A percentile compares a stretch with the other conserved stretches of the same genome.
Evolutionary conservation across 179 eudicot species (phyloP).

Genomic region (Spergularia azorica): DNA sequence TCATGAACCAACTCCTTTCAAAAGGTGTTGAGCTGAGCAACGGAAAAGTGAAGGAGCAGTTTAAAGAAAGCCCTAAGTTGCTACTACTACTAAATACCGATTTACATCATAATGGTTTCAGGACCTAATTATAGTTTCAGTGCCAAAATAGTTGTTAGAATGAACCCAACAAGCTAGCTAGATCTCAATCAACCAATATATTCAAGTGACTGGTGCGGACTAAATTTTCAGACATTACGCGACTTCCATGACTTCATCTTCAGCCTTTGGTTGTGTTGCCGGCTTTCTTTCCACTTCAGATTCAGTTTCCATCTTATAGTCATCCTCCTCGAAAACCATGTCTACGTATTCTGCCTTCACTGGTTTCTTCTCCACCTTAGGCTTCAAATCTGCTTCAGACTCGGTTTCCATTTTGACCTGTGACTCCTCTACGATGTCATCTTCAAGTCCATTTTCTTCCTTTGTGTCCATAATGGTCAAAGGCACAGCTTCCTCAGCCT

Average conservation of each 20-base stretch:
- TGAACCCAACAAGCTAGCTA: constrained; percentile 1
- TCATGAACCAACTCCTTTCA: constrained; percentile 8
- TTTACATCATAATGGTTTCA: constrained; percentile 26
- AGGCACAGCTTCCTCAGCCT: constrained; percentile 19
- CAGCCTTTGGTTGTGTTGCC: constrained; percentile 28
- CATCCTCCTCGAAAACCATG: constrained; percentile 1
- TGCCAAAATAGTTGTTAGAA: constrained; percentile 28
- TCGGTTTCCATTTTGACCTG: constrained; percentile 36
- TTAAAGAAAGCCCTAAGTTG: neutral
- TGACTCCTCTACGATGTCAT: constrained; percentile 24
- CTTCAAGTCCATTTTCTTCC: constrained; percentile 20
- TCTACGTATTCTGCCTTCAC: constrained; percentile 23
- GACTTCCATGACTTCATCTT: constrained; percentile 46
- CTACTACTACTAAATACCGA: constrained; percentile 6
- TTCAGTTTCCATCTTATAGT: constrained; percentile 26
- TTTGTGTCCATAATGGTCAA: constrained; percentile 13
- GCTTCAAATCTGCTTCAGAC: constrained; percentile 31
- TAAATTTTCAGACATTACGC: constrained; percentile 22
- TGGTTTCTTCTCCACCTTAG: constrained; percentile 29
- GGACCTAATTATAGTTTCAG: constrained; percentile 16
- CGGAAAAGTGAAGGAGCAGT: neutral
- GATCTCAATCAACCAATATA: constrained; percentile 1
- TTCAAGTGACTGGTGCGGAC: neutral
- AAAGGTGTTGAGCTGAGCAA: neutral
- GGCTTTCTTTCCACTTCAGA: constrained; percentile 31